Evolutionary conservation across 148 eudicot species (phyloP).

Genomic region (Chenopodium formosanum): DNA sequence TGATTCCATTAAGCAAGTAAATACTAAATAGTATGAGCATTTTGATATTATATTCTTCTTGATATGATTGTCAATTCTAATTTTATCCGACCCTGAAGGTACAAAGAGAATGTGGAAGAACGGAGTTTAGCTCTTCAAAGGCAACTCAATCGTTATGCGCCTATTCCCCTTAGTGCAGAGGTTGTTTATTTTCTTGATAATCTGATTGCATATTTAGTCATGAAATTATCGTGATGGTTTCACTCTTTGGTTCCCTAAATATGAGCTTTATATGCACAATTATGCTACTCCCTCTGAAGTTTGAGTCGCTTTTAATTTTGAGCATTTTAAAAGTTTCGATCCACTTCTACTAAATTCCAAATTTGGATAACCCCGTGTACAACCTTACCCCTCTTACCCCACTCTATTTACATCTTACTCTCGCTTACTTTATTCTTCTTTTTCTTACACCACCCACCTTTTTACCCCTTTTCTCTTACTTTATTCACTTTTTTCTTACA

Average conservation of each 20-base stretch:
- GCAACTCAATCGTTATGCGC: slow-evolving; percentile 77
- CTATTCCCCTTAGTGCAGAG: slow-evolving; percentile 69
- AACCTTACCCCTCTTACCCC: no score
- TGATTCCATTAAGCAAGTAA: neutral
- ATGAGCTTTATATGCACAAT: no score
- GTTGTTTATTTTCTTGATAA: slow-evolving; percentile 35
- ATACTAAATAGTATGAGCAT: neutral
- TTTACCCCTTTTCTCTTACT: no score
- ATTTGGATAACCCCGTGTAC: no score
- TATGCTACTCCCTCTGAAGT: no score
- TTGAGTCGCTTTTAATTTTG: no score
- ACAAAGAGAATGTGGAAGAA: slow-evolving; percentile 55
- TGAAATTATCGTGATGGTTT: slow-evolving; percentile 9
- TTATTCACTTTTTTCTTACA: no score
- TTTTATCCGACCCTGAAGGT: slow-evolving; percentile 41
- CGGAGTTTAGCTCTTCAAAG: slow-evolving; percentile 64
- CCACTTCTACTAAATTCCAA: no score
- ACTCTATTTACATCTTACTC: no score
- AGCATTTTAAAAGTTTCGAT: no score
- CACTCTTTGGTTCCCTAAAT: neutral
- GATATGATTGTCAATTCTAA: slow-evolving; percentile 11
- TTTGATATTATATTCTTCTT: neutral
- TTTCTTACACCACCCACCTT: no score
- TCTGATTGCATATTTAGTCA: neutral
- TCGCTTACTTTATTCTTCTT: no score